A percentile compares a stretch with the other conserved stretches of the same genome.
Conservation (phyloP, 345 rosid genomes). For the Euphorbia pulcherrima region DNA sequence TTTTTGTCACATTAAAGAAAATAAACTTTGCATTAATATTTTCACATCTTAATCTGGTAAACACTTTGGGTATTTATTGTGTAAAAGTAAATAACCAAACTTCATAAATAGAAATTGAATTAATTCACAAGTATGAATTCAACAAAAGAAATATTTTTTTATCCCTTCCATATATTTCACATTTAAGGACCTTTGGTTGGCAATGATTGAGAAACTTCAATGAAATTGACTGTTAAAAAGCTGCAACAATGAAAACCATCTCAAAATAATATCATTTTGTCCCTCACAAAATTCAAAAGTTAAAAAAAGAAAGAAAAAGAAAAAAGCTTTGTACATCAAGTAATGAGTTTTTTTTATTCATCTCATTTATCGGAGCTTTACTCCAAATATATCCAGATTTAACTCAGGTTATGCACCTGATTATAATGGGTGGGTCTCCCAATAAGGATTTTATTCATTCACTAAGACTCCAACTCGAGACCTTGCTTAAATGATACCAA, state of each 20-base stretch:
- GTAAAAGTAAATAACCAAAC: background rate
- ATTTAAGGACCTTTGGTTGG: background rate
- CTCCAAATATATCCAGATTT: no score
- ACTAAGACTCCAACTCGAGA: no score
- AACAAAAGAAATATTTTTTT: background rate
- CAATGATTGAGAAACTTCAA: slow-evolving; percentile 12
- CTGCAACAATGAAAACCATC: background rate
- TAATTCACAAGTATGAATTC: background rate
- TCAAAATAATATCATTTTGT: background rate
- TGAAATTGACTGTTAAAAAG: slow-evolving; percentile 8
- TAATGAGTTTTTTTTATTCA: no score
- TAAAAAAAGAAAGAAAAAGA: no score
- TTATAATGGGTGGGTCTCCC: no score
- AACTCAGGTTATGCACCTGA: no score
- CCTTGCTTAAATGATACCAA: no score
- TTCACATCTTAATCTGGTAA: background rate
- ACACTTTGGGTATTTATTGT: slow-evolving; percentile 3
- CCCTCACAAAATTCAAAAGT: background rate
- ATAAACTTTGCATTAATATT: slow-evolving; percentile 10
- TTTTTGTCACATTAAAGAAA: slow-evolving; percentile 3
- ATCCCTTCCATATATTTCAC: background rate
- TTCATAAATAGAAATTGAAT: background rate
- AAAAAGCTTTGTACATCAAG: background rate
- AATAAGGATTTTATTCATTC: no score
- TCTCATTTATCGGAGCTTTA: no score